Percentiles rank a stretch among this genome's conserved stretches.
Evolutionary conservation across 768 basidiomycete genomes (phyloP).

Genomic region (Sistotremastrum niveocremeum): DNA sequence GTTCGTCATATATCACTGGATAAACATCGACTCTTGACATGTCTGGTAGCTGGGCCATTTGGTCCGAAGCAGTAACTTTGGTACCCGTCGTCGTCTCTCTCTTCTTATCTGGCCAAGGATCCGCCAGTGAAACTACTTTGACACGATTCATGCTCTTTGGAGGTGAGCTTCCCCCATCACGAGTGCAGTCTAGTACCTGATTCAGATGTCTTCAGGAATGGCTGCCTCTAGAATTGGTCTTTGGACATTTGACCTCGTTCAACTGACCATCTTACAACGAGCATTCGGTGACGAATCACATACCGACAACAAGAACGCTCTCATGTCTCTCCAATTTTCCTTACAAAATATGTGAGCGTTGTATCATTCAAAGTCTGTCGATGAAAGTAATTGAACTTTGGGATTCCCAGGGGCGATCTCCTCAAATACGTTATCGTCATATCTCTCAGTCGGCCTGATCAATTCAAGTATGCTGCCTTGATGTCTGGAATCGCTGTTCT

Average conservation of each 20-base stretch:
- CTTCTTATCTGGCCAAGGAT: constrained; percentile 14
- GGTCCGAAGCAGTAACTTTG: constrained; percentile 29
- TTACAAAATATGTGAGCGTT: constrained; percentile 17
- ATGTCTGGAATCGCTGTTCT: constrained; percentile 20
- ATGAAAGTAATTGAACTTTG: not conserved
- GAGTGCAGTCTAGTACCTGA: not conserved
- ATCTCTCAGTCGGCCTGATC: constrained; percentile 18
- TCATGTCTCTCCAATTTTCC: constrained; percentile 23
- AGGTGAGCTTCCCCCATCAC: constrained; percentile 14
- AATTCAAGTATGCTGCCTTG: constrained; percentile 22
- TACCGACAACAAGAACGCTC: constrained; percentile 27
- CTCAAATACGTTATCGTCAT: constrained; percentile 23
- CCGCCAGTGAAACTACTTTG: constrained; percentile 16
- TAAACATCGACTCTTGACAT: constrained; percentile 7
- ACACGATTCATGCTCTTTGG: constrained; percentile 29
- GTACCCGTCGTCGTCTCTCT: constrained; percentile 31
- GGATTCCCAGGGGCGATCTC: constrained; percentile 6
- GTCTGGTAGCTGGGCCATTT: constrained; percentile 2
- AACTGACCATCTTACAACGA: constrained; percentile 34
- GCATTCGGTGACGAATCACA: constrained; percentile 30
- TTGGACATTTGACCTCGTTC: constrained; percentile 40
- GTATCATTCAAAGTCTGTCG: constrained; percentile 12
- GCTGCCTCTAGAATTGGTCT: constrained; percentile 33
- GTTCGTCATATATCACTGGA: constrained; percentile 31
- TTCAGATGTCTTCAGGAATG: constrained; percentile 24